Evolutionary conservation across 2,329 filamentous ascomycete genomes (phyloP).

Genomic region (Trichoderma aggressivum): DNA sequence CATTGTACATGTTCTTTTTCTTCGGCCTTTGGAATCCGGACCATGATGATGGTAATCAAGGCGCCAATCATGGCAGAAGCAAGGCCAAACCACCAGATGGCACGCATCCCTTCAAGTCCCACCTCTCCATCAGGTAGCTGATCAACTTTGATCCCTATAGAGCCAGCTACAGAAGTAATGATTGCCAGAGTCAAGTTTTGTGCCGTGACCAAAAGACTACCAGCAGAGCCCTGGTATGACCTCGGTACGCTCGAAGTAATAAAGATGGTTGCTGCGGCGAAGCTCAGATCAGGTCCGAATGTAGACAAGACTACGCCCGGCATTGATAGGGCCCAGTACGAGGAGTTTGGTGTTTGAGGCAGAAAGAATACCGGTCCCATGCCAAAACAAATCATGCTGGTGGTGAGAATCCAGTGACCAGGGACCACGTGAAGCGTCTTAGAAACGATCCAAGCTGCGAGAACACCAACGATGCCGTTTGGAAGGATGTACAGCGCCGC

Average conservation of each 20-base stretch:
- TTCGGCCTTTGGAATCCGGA: conserved; percentile 7
- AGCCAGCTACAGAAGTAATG: neutral
- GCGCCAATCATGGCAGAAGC: neutral
- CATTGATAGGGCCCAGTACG: conserved; percentile 3
- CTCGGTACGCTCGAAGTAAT: conserved; percentile 2
- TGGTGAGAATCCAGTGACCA: neutral
- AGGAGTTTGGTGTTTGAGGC: neutral
- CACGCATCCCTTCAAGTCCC: neutral
- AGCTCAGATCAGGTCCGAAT: conserved; percentile 1
- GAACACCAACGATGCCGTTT: neutral
- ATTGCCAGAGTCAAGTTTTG: conserved; percentile 8
- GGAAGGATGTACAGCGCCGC: neutral
- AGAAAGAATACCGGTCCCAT: conserved; percentile 6
- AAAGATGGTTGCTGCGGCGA: neutral
- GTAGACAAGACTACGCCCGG: neutral
- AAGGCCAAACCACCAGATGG: conserved; percentile 10
- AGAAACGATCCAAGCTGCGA: neutral
- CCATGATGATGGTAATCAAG: neutral
- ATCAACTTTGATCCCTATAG: neutral
- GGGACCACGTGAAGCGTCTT: conserved; percentile 8
- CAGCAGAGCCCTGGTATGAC: conserved; percentile 1
- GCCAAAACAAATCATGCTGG: neutral
- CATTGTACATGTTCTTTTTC: conserved; percentile 1
- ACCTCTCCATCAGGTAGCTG: neutral
- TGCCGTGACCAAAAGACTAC: neutral